Conservation (phyloP, 2,329 filamentous ascomycete genomes). For the Colletotrichum neosansevieriae region DNA sequence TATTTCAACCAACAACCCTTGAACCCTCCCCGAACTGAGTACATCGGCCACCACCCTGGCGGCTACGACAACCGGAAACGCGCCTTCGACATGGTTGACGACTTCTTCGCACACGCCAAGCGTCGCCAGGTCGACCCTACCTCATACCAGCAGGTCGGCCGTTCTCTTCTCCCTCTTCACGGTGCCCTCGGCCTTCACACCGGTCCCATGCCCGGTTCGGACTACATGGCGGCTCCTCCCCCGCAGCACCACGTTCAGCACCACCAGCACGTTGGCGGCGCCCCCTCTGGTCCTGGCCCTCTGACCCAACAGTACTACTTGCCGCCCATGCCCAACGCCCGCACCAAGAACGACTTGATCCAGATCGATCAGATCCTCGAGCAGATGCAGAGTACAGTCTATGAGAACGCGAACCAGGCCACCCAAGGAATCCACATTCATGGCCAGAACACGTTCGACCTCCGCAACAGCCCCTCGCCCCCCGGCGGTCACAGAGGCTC, state of each 20-base stretch:
- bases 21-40: slow-evolving; percentile 66
- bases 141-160: slow-evolving; percentile 92
- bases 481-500: slow-evolving; percentile 55
- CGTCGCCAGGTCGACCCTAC: slow-evolving; percentile 88
- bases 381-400: slow-evolving; percentile 95
- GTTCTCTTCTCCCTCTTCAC: slow-evolving; percentile 86
- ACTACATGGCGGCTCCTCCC: slow-evolving; percentile 63
- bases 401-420: slow-evolving; percentile 88
- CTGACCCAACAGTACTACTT: slow-evolving; percentile 87
- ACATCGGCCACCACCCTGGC: slow-evolving; percentile 70
- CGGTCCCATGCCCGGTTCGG: slow-evolving; percentile 59
- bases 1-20: slow-evolving; percentile 79
- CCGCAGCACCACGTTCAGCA: slow-evolving; percentile 43
- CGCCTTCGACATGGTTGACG: slow-evolving; percentile 87
- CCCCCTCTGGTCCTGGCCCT: slow-evolving; percentile 66
- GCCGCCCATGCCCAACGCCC: slow-evolving; percentile 86
- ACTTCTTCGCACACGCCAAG: slow-evolving; percentile 95
- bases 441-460: slow-evolving; percentile 73
- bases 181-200: slow-evolving; percentile 74
- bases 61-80: slow-evolving; percentile 81
- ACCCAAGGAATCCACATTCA: slow-evolving; percentile 84
- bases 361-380: slow-evolving; percentile 96
- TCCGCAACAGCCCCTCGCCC: slow-evolving; percentile 69
- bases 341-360: slow-evolving; percentile 93
- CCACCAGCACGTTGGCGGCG: slow-evolving; percentile 62